Percentiles rank a stretch among this genome's conserved stretches.
phyloP scores from a whole-genome alignment of 352 stramenopile genomes.

The Thraustotheca clavata region DNA sequence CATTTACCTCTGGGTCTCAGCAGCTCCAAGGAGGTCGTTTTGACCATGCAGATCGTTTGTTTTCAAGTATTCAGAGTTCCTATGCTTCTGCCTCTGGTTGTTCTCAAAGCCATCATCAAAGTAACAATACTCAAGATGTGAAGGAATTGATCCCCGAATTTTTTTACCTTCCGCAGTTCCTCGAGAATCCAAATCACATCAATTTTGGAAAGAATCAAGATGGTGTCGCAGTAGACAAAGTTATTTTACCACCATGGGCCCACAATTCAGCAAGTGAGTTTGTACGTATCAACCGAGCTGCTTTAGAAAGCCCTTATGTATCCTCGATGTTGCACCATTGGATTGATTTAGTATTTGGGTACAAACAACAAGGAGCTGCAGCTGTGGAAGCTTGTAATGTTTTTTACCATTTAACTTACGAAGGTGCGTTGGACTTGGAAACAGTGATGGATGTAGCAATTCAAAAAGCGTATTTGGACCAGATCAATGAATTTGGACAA shows the following conservation, averaged over 20 bases:
- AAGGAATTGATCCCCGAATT: constrained; percentile 99
- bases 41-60: constrained; percentile 96
- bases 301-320: constrained; percentile 93
- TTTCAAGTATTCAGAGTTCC: constrained; percentile 88
- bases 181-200: constrained; percentile 93
- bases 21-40: constrained; percentile 96
- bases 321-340: constrained; percentile 95
- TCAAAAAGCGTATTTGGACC: constrained; percentile 83
- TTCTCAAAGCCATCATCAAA: constrained; percentile 30
- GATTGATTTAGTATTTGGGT: constrained; percentile 98
- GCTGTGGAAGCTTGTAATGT: constrained; percentile 94
- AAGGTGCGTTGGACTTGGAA: constrained; percentile 96
- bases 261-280: constrained; percentile 91
- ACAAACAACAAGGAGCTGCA: constrained; percentile 90
- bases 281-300: constrained; percentile 90
- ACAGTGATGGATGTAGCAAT: constrained; percentile 45
- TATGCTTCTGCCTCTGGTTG: constrained; percentile 78
- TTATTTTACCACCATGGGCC: constrained; percentile 91
- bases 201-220: constrained; percentile 89
- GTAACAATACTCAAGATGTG: constrained; percentile 89
- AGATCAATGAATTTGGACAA: constrained; percentile 98
- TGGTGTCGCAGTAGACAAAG: constrained; percentile 81
- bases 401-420: constrained; percentile 98
- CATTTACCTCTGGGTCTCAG: constrained; percentile 91
- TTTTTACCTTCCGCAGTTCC: constrained; percentile 93